phyloP scores from a whole-genome alignment of 1,139 yeast genomes.

The Diutina scorzettiae region DNA sequence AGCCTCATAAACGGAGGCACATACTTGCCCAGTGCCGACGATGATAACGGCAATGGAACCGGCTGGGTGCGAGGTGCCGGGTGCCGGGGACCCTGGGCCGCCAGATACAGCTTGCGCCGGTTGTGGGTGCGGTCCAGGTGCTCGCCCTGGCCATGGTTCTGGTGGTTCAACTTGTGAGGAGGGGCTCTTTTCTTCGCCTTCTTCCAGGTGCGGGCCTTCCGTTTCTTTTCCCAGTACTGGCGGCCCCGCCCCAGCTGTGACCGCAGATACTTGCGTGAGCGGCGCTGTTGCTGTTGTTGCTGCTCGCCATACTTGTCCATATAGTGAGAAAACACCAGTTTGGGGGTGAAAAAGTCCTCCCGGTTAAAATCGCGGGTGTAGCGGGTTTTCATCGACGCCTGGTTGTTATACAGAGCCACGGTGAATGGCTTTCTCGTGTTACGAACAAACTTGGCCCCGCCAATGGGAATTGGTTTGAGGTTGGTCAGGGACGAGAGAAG shows the following conservation, averaged over 20 bases:
- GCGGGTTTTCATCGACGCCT: slow-evolving; percentile 12
- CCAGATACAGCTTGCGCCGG: slow-evolving; percentile 5
- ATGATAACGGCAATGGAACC: not conserved
- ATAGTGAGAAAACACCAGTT: slow-evolving; percentile 57
- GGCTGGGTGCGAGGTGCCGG: not conserved
- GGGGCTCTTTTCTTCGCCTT: not conserved
- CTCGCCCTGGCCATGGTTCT: slow-evolving; percentile 6
- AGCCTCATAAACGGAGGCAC: slow-evolving; percentile 35
- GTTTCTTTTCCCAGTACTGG: slow-evolving; percentile 19
- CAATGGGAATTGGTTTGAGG: slow-evolving; percentile 34
- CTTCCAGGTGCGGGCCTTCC: slow-evolving; percentile 2
- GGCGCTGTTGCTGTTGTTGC: slow-evolving; percentile 12
- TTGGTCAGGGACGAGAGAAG: slow-evolving; percentile 28
- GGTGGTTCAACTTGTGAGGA: slow-evolving; percentile 1
- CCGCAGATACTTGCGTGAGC: slow-evolving; percentile 16
- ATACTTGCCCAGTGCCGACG: slow-evolving; percentile 21
- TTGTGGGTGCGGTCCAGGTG: slow-evolving; percentile 5
- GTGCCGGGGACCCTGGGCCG: not conserved
- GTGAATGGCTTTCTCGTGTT: slow-evolving; percentile 51
- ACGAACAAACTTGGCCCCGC: slow-evolving; percentile 27
- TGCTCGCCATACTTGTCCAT: slow-evolving; percentile 51
- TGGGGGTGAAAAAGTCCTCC: slow-evolving; percentile 69
- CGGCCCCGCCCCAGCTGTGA: slow-evolving; percentile 19
- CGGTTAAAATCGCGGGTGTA: slow-evolving; percentile 35
- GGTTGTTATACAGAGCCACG: slow-evolving; percentile 41